These are phyloP conservation scores for Rutstroemia sp. DNA, from an alignment of 2,329 filamentous ascomycete genomes.

Conservation along the genomic window DNA sequence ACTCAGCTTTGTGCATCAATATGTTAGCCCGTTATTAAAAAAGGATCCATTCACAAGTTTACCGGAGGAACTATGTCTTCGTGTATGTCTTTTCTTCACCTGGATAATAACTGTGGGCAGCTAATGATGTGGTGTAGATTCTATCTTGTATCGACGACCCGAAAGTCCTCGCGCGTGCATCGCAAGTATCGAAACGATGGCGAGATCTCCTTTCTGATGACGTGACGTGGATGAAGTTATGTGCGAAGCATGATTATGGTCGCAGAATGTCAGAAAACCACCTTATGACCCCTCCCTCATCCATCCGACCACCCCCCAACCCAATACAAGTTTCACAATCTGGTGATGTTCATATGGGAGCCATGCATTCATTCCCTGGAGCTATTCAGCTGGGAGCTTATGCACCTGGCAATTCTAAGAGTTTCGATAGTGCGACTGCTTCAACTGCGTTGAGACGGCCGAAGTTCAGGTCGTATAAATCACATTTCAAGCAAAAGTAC, in stretches of 20 bases:
- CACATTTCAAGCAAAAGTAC: conserved; percentile 96
- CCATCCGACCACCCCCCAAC: conserved; percentile 24
- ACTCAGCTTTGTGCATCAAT: conserved; percentile 91
- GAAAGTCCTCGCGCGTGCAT: conserved; percentile 84
- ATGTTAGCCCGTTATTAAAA: conserved; percentile 88
- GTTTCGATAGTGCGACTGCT: conserved; percentile 45
- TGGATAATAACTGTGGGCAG: not conserved
- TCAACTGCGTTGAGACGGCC: conserved; percentile 39
- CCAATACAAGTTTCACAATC: conserved; percentile 19
- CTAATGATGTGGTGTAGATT: conserved; percentile 48
- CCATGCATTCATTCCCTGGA: conserved; percentile 39
- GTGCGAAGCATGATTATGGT: conserved; percentile 88
- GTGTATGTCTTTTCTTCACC: conserved; percentile 47
- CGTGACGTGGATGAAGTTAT: conserved; percentile 96
- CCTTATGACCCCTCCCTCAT: conserved; percentile 15
- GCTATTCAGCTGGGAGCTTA: conserved; percentile 33
- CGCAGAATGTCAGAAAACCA: conserved; percentile 41
- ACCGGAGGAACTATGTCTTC: conserved; percentile 85
- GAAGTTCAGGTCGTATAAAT: conserved; percentile 79
- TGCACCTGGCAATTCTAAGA: conserved; percentile 34
- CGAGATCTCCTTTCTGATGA: conserved; percentile 89
- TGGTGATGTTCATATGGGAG: conserved; percentile 9
- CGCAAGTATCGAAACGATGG: conserved; percentile 94
- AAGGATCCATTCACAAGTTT: conserved; percentile 92
- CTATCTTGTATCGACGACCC: conserved; percentile 96